Evolutionary conservation across 805 yeast genomes (phyloP).

Genomic region (Kazachstania bromeliacearum): DNA sequence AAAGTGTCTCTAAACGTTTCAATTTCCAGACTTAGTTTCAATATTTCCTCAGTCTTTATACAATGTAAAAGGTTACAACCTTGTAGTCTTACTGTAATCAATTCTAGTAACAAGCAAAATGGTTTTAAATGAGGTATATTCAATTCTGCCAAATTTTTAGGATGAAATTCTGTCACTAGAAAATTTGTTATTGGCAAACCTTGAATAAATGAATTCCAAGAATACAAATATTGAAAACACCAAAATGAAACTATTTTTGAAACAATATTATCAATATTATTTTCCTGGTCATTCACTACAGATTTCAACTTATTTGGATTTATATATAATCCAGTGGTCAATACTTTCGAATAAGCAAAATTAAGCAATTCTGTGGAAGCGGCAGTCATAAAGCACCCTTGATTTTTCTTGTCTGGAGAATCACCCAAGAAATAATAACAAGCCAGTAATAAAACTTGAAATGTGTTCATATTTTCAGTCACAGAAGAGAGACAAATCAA

Average conservation of each 20-base stretch:
- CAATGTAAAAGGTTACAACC: constrained; percentile 19
- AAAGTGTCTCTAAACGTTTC: constrained; percentile 19
- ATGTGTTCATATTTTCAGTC: constrained; percentile 7
- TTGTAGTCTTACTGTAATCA: constrained; percentile 14
- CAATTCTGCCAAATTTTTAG: constrained; percentile 13
- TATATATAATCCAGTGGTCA: constrained; percentile 18
- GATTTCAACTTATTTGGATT: constrained; percentile 17
- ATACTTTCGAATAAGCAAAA: constrained; percentile 12
- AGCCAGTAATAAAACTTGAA: constrained; percentile 20
- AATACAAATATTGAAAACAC: constrained; percentile 23
- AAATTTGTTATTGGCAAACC: constrained; percentile 24
- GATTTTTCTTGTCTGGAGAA: too few relatives aligned
- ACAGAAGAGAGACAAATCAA: constrained; percentile 10
- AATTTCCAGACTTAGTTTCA: constrained; percentile 10
- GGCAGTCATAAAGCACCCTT: too few relatives aligned
- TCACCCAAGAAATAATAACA: constrained; percentile 22
- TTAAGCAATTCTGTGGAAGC: constrained; percentile 18
- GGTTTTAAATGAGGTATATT: constrained; percentile 18
- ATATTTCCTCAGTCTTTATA: constrained; percentile 5
- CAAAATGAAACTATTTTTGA: constrained; percentile 17
- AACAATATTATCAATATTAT: constrained; percentile 1
- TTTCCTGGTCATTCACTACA: constrained; percentile 1
- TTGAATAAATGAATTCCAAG: constrained; percentile 25
- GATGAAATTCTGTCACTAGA: constrained; percentile 20
- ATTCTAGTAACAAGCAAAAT: constrained; percentile 15